These are phyloP conservation scores for Penicillium diatomitis DNA, from an alignment of 495 filamentous ascomycete genomes.

Conservation along the genomic window DNA sequence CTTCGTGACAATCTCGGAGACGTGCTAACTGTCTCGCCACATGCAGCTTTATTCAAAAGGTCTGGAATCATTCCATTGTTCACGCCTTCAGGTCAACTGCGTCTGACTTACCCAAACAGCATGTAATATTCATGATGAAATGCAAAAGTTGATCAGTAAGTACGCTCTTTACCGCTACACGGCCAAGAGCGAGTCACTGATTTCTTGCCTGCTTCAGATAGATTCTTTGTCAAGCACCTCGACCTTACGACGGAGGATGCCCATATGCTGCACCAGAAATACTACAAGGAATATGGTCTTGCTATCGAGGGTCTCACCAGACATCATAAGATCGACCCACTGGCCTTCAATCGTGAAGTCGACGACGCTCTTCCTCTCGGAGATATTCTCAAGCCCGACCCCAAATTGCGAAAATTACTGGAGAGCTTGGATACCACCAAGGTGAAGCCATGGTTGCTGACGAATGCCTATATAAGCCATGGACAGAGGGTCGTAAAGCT, in stretches of 20 bases:
- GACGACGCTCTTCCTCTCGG: conserved; percentile 94
- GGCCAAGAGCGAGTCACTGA: background rate
- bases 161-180: background rate
- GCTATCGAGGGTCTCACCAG: conserved; percentile 92
- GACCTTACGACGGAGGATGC: conserved; percentile 66
- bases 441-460: conserved; percentile 87
- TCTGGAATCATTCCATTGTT: conserved; percentile 9
- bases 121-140: conserved; percentile 62
- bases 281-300: conserved; percentile 92
- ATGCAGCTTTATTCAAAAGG: conserved; percentile 46
- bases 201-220: conserved; percentile 33
- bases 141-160: conserved; percentile 57
- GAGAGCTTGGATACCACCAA: conserved; percentile 68
- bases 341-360: conserved; percentile 89
- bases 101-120: conserved; percentile 29
- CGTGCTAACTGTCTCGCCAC: conserved; percentile 5
- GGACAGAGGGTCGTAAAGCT: conserved; percentile 72
- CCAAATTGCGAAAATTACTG: conserved; percentile 64
- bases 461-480: conserved; percentile 91
- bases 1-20: background rate
- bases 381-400: conserved; percentile 66
- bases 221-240: conserved; percentile 75
- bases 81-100: too few relatives aligned
- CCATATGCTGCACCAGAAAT: conserved; percentile 70
- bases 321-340: conserved; percentile 89